Evolutionary conservation across 2,329 filamentous ascomycete species (phyloP), one percentile per base, ranked within the genome.

Genomic region (Phaeomoniella chlamydospora): DNA sequence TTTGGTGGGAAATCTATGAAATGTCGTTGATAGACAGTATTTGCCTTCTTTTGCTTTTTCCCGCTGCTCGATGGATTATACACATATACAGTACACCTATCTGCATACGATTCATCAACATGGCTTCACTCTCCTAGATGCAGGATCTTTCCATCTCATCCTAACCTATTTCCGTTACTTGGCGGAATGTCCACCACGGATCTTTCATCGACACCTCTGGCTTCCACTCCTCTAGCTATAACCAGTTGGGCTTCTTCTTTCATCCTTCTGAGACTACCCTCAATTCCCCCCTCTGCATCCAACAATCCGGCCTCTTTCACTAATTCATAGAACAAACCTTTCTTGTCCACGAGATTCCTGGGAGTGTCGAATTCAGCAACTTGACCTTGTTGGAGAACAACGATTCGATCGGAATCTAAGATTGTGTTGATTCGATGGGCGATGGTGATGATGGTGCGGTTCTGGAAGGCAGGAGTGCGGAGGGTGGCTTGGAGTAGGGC

Each of bases 361-460:
- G 90, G 90, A 4, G 78, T 85, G 56, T 93, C 90, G 57, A 94
- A 98, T 57, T 98, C 90, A 34, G 78, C 80, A 30, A 98, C 87
- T 49, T 77, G 74, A 31, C 90, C 90, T 57, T 81, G 80, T 53
- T 96, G 86, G 4, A 98, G 72, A 34, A 98, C 90, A 22, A 98
- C 78, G 42, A 98, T 90, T 35, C 87, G 76, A 61, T 98, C 88
- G 41, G 71, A 76, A 50, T 80, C 75, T 11, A 98, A 70, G 49
- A 98, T 96, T 9, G 90, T 98, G 63, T 96, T 96, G 64, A 98
- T 93, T 37, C 90, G 79, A 64, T 98, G 90, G 16, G 90, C 90
- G 50, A 98, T 94, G 1, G 90, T 98, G 58, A 98, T 93, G 58
- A 98, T 96, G 26, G 90, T 98, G 37, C 85, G 77, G 58, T 94